A percentile compares a stretch with the other conserved stretches of the same genome.
These are phyloP conservation scores for Cerrena zonata DNA, from an alignment of 1,284 basidiomycete species.

Conservation along the genomic window DNA sequence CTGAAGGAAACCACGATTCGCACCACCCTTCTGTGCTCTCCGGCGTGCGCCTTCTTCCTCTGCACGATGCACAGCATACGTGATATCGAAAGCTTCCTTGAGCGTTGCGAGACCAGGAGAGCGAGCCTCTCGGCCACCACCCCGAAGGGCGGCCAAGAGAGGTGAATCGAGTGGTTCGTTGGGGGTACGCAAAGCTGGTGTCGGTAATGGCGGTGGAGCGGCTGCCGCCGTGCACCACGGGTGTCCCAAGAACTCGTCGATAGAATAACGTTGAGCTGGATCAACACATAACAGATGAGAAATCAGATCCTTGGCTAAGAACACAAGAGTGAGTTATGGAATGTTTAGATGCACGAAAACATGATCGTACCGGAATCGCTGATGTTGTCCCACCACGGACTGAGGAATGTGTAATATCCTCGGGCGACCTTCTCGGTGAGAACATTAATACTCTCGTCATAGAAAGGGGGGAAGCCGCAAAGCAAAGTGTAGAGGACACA, in stretches of 20 bases:
- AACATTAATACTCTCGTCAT: constrained; percentile 97
- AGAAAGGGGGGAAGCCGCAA: constrained; percentile 99
- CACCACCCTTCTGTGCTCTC: constrained; percentile 75
- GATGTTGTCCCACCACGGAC: constrained; percentile 99
- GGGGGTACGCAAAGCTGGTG: constrained; percentile 45
- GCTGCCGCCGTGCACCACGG: constrained; percentile 85
- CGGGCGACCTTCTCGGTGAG: constrained; percentile 97
- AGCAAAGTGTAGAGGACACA: constrained; percentile 97
- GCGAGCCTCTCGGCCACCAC: constrained; percentile 76
- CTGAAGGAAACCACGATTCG: constrained; percentile 74
- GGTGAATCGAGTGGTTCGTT: constrained; percentile 82
- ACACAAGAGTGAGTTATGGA: constrained; percentile 12
- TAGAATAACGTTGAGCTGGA: constrained; percentile 90
- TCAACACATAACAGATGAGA: constrained; percentile 94
- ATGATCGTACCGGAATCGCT: constrained; percentile 64
- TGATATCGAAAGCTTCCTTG: constrained; percentile 98
- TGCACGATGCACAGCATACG: constrained; percentile 98
- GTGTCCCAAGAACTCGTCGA: constrained; percentile 95
- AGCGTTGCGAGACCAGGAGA: constrained; percentile 88
- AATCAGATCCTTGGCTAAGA: constrained; percentile 88
- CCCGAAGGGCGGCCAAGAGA: constrained; percentile 74
- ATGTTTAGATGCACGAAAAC: neutral
- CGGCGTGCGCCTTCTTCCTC: constrained; percentile 92
- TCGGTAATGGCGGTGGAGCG: constrained; percentile 56
- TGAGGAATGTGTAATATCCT: constrained; percentile 96